A percentile compares a stretch with the other conserved stretches of the same genome.
Conservation (phyloP, 805 yeast genomes). For the Wickerhamiella sergipiensis region DNA sequence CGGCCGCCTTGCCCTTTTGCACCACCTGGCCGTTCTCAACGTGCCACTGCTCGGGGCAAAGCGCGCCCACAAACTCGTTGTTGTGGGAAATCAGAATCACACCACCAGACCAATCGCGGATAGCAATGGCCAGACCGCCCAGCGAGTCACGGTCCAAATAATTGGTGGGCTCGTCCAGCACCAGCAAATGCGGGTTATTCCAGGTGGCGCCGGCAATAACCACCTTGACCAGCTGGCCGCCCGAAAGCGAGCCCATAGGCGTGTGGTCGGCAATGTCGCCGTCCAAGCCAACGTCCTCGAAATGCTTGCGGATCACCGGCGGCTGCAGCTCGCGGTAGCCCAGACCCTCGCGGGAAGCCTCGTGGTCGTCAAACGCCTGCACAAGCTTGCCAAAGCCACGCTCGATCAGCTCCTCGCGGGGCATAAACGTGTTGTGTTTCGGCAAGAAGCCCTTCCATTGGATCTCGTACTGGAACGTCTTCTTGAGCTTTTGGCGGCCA, state of each 20-base stretch:
- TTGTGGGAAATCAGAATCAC: constrained; percentile 98
- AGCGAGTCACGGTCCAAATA: constrained; percentile 97
- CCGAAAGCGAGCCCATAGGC: constrained; percentile 89
- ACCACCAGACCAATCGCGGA: constrained; percentile 97
- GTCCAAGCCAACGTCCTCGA: constrained; percentile 93
- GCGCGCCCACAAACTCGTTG: constrained; percentile 90
- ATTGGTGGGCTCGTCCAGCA: constrained; percentile 98
- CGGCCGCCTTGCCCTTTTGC: constrained; percentile 63
- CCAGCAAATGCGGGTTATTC: constrained; percentile 96
- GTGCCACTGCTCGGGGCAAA: constrained; percentile 97
- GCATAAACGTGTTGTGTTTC: constrained; percentile 84
- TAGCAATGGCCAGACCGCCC: constrained; percentile 95
- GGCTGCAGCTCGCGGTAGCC: constrained; percentile 94
- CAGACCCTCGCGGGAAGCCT: constrained; percentile 97
- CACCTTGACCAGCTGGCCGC: constrained; percentile 96
- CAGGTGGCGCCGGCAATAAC: constrained; percentile 99
- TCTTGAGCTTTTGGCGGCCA: constrained; percentile 94
- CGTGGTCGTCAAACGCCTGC: constrained; percentile 96
- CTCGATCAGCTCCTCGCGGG: constrained; percentile 66
- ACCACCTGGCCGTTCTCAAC: constrained; percentile 86
- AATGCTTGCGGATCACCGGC: constrained; percentile 85
- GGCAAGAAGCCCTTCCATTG: constrained; percentile 92
- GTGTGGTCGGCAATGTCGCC: constrained; percentile 98
- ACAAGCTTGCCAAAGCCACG: constrained; percentile 83
- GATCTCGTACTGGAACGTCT: constrained; percentile 90